These are phyloP conservation scores for Amphicarpaea edgeworthii DNA, from an alignment of 306 rosid species.

Conservation along the genomic window DNA sequence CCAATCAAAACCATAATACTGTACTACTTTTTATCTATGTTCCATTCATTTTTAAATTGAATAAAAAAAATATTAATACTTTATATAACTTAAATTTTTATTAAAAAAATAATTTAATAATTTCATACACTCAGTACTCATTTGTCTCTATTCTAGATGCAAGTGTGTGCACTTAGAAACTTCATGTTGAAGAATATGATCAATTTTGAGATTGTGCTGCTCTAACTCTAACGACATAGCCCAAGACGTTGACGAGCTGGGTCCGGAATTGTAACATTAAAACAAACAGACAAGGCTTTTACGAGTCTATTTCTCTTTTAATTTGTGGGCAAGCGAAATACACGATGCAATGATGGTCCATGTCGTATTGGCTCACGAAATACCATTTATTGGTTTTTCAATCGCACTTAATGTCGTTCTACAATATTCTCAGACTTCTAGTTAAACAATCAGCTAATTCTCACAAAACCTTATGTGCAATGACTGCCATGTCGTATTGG, in stretches of 20 bases:
- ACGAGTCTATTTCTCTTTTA: no score
- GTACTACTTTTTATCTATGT: no score
- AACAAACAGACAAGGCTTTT: conserved; percentile 13
- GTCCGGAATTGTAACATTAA: conserved; percentile 18
- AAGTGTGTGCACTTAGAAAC: no score
- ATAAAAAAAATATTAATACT: no score
- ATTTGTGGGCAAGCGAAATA: not conserved
- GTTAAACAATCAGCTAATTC: not conserved
- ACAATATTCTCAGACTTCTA: not conserved
- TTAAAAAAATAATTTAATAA: no score
- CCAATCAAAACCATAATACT: not conserved
- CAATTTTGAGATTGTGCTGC: not conserved
- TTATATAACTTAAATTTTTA: no score
- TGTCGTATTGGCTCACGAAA: no score
- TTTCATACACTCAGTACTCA: not conserved
- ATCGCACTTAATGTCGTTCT: not conserved
- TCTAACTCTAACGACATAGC: not conserved
- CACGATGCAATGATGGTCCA: no score
- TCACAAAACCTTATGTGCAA: not conserved
- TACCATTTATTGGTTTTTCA: no score
- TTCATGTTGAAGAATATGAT: no score
- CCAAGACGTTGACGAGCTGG: not conserved
- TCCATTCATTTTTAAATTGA: no score
- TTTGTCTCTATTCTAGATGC: not conserved
- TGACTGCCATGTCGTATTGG: not conserved